Evolutionary conservation across 2,329 filamentous ascomycete species (phyloP).

Genomic region (Sporothrix brasiliensis): DNA sequence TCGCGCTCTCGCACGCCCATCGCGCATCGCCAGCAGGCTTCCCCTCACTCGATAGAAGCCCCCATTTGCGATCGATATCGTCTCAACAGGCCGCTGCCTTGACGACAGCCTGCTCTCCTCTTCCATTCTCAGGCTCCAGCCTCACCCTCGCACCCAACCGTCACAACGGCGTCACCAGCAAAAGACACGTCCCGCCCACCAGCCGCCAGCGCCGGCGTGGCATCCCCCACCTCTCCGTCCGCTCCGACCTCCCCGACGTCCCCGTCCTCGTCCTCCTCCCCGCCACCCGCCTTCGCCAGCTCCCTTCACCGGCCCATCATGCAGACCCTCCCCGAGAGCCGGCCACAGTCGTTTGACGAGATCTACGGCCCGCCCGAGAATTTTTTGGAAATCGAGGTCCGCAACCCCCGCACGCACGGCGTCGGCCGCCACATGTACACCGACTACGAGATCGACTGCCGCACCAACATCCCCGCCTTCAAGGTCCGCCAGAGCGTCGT

Average conservation of each 20-base stretch:
- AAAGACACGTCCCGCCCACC: constrained; percentile 43
- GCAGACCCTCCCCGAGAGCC: constrained; percentile 70
- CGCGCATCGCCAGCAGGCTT: not conserved
- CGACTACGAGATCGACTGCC: constrained; percentile 96
- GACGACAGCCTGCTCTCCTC: not conserved
- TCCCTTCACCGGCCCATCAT: constrained; percentile 46
- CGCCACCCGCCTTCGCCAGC: constrained; percentile 43
- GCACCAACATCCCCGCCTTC: constrained; percentile 98
- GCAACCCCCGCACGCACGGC: constrained; percentile 90
- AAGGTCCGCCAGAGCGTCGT: constrained; percentile 89
- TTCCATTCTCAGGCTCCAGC: not conserved
- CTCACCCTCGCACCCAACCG: constrained; percentile 38
- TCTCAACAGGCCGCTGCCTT: not conserved
- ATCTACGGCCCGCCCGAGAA: constrained; percentile 99
- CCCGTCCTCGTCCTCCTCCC: constrained; percentile 40
- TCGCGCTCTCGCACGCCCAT: not conserved
- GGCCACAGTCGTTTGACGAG: constrained; percentile 96
- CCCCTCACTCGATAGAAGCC: not conserved
- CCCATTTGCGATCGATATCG: constrained; percentile 1
- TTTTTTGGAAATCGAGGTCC: constrained; percentile 97
- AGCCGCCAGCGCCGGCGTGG: constrained; percentile 36
- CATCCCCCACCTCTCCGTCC: constrained; percentile 36
- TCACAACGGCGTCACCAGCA: constrained; percentile 50
- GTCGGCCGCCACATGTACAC: constrained; percentile 97
- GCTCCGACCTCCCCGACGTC: no score